Evolutionary conservation across 2,329 filamentous ascomycete genomes (phyloP).

Genomic region (Aspergillus pseudonomiae): DNA sequence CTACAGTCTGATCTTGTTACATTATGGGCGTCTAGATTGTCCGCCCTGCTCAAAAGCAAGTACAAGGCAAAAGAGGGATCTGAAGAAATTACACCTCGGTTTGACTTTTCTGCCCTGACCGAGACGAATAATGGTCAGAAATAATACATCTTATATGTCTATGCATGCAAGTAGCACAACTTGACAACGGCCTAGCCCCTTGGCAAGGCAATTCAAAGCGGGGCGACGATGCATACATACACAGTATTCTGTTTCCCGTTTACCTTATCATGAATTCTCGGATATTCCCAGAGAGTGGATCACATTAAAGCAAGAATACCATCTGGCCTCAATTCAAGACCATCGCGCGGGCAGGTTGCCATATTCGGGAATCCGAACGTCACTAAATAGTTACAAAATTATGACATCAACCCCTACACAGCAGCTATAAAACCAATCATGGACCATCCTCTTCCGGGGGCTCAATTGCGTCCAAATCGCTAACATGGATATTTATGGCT

Average conservation of each 20-base stretch:
- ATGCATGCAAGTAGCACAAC: neutral
- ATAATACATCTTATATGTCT: neutral
- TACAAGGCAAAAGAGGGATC: constrained; percentile 20
- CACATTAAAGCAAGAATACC: neutral
- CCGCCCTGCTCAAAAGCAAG: constrained; percentile 18
- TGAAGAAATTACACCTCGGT: constrained; percentile 7
- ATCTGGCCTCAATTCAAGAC: too few species aligned
- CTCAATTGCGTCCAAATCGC: neutral
- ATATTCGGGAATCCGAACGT: neutral
- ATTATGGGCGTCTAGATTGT: constrained; percentile 25
- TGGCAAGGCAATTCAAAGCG: neutral
- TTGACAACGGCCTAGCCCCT: neutral
- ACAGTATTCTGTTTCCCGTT: neutral
- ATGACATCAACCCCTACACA: constrained; percentile 22
- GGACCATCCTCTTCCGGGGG: neutral
- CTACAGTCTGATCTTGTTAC: constrained; percentile 8
- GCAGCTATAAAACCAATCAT: constrained; percentile 3
- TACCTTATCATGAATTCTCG: neutral
- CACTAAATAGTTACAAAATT: constrained; percentile 20
- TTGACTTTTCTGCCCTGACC: constrained; percentile 22
- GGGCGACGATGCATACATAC: neutral
- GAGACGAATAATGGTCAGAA: neutral
- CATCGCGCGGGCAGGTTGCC: neutral
- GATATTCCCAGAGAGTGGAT: neutral
- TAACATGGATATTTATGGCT: constrained; percentile 15